These are phyloP conservation scores for Cordia subcordata DNA, from an alignment of 257 asterid species.

Conservation along the genomic window DNA sequence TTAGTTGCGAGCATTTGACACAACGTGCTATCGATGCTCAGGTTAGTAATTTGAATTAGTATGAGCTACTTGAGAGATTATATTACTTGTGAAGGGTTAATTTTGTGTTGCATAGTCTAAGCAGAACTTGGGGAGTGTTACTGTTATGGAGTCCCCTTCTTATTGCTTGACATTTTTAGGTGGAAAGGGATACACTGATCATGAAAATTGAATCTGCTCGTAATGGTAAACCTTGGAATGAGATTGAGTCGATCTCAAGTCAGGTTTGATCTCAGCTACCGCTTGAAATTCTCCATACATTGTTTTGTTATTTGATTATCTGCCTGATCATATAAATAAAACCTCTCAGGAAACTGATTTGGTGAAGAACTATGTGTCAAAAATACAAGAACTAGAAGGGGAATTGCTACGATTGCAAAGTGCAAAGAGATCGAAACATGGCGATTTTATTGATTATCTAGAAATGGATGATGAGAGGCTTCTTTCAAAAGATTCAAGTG, in stretches of 20 bases:
- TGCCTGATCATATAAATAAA: background rate
- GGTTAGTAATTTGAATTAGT: constrained; percentile 37
- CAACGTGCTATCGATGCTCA: constrained; percentile 87
- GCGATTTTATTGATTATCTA: constrained; percentile 34
- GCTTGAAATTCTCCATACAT: background rate
- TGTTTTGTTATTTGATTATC: background rate
- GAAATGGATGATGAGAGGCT: constrained; percentile 47
- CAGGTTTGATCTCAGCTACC: constrained; percentile 44
- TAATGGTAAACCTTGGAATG: constrained; percentile 61
- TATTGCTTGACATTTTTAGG: constrained; percentile 34
- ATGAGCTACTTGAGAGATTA: background rate
- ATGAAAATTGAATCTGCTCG: constrained; percentile 63
- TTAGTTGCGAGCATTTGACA: constrained; percentile 51
- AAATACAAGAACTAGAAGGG: constrained; percentile 75
- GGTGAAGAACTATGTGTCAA: constrained; percentile 60
- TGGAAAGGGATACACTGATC: constrained; percentile 74
- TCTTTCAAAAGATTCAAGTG: constrained; percentile 35
- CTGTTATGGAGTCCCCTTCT: constrained; percentile 2
- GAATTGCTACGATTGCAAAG: constrained; percentile 48
- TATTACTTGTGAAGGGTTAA: background rate
- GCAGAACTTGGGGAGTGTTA: background rate
- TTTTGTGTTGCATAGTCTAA: background rate
- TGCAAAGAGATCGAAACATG: constrained; percentile 35
- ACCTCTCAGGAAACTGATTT: constrained; percentile 55
- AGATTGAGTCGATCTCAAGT: constrained; percentile 35